Base-by-base conservation (phyloP, 805 yeast species). In the Wickerhamiella vanderwaltii region DNA sequence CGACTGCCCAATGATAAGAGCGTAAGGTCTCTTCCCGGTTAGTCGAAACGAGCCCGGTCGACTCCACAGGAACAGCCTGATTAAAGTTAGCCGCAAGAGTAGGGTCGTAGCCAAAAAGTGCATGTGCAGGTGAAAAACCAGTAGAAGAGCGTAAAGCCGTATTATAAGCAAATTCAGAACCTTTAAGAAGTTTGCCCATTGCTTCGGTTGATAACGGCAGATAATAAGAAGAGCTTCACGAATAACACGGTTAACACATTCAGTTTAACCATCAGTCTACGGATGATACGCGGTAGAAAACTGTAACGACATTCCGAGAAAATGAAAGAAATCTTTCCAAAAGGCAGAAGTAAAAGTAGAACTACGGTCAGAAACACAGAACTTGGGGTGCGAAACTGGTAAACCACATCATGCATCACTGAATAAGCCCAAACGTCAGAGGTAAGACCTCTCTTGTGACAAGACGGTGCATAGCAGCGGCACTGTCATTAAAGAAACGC, bases 231-330 rank as follows among this genome's bases (percentile, higher is more conserved):
- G 35, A 6, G 18, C 35, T n/a, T 31, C 24, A 12, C 35, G 35
- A 18, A 31, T 17, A 4, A 31, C 31, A 6, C 31, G 7, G 31
- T 31, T 31, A 15, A 31, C 24, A 11, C 35, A 6, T 16, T 31
- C 35, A 4, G 35, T 31, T 15, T 31, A 24, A 7, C 35, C 35
- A 31, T 31, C 35, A 15, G 35, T 31, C 12, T 31, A 24, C 5
- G 35, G 35, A 15, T 18, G 35, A 19, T 31, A 18, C 11, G 35
- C 24, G 12, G 35, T 31, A 20, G 33, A 18, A 16, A 31, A 31
- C 24, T 18, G 15, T 6, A 17, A 31, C n/a, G 18, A 18, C 35
- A 18, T 31, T 17, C 25, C 35, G 4, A 31, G 4, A n/a, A 4
- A 7, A 17, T 19, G 22, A 15, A 31, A 31, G 13, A 31, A 31